Base-by-base conservation (phyloP, 371 early-diverging fungal species). In the Choanephora cucurbitarum region DNA sequence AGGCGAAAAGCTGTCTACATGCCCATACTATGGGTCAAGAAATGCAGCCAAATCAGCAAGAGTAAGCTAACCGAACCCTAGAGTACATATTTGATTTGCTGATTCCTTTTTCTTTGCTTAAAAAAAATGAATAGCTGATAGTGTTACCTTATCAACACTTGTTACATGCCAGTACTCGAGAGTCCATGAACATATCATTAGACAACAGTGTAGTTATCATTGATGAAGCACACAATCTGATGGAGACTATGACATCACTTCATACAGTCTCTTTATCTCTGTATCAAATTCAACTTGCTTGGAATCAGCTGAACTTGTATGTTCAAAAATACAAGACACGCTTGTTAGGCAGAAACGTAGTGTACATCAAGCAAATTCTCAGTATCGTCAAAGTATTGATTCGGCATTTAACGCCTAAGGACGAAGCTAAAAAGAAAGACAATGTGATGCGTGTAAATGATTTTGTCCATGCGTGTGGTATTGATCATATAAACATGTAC, bases 21-120 rank as follows among this genome's bases (percentile, higher is more conserved):
- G 99, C 63, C 92, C 99, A 0, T 99, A 98, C 60, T 99, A 94
- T 67, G 96, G 94, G 11, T 74, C 91, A 0, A 76, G 95, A 24
- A 75, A 77, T 17, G 68, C 89, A 0, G 71, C 82, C 19, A 69
- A 67, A 17, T 68, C 81, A 15, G 84, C 91, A 17, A 82, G 90
- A 54, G 84, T 83, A 67, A 22, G 18, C 43, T 57, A 3, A n/a
- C n/a, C n/a, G n/a, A n/a, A n/a, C n/a, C n/a, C n/a, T n/a, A n/a
- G n/a, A n/a, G n/a, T n/a, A n/a, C n/a, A n/a, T n/a, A n/a, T n/a
- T n/a, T n/a, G n/a, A n/a, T n/a, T n/a, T n/a, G n/a, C n/a, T n/a
- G n/a, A n/a, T n/a, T n/a, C n/a, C n/a, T n/a, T n/a, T n/a, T n/a
- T n/a, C n/a, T n/a, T n/a, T n/a, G n/a, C n/a, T n/a, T n/a, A n/a